phyloP scores from a whole-genome alignment of 2,329 filamentous ascomycete genomes.

The Aspergillus udagawae region DNA sequence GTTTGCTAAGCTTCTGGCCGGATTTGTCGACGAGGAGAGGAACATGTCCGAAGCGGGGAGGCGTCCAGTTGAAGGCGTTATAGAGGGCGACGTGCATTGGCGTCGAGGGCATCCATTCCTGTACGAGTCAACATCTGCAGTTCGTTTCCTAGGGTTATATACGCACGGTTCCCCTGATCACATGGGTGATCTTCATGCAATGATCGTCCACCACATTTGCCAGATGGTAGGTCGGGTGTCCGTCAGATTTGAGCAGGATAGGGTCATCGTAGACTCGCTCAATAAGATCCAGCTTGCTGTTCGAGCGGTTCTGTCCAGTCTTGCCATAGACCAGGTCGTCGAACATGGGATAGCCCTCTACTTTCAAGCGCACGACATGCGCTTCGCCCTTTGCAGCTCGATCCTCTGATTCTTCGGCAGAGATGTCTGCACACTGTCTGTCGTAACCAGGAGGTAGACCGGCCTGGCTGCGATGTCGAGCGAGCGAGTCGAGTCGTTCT shows the following conservation, averaged over 20 bases:
- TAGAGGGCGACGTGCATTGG: constrained; percentile 75
- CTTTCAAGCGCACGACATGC: constrained; percentile 74
- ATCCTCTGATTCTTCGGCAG: constrained; percentile 63
- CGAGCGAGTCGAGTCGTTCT: constrained; percentile 65
- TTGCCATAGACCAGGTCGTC: constrained; percentile 76
- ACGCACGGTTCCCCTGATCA: constrained; percentile 76
- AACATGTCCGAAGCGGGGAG: constrained; percentile 75
- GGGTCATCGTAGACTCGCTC: constrained; percentile 69
- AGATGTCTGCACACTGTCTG: constrained; percentile 67
- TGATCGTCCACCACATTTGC: constrained; percentile 97
- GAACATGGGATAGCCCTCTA: constrained; percentile 62
- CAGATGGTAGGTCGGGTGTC: constrained; percentile 91
- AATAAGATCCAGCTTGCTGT: constrained; percentile 41
- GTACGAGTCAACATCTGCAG: constrained; percentile 1
- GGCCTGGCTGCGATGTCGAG: constrained; percentile 57
- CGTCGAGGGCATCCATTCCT: constrained; percentile 96
- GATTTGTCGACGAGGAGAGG: constrained; percentile 66
- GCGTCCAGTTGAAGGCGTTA: constrained; percentile 68
- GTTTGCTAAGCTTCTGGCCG: constrained; percentile 82
- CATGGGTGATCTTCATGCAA: constrained; percentile 91
- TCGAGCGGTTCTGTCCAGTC: constrained; percentile 49
- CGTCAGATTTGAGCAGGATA: constrained; percentile 86
- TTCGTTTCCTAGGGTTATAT: background rate
- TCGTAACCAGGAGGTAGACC: constrained; percentile 62
- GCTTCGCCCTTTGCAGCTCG: constrained; percentile 65